These are phyloP conservation scores for Gastrolobium bilobum DNA, from an alignment of 306 rosid species.

Conservation along the genomic window DNA sequence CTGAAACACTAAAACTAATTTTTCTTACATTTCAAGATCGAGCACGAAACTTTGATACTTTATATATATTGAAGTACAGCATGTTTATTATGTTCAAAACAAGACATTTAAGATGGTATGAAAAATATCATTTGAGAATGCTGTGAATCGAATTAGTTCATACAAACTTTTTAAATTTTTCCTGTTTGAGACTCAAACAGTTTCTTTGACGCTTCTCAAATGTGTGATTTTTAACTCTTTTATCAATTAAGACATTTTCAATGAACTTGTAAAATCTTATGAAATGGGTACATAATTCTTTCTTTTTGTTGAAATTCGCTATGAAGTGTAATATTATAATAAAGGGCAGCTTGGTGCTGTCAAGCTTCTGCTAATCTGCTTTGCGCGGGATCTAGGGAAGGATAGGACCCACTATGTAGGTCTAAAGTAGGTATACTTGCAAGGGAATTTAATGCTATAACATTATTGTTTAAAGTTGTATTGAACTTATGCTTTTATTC, in stretches of 20 bases:
- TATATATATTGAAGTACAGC: not conserved
- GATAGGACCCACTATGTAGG: not conserved
- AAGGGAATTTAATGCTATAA: not conserved
- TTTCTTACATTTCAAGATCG: slow-evolving; percentile 18
- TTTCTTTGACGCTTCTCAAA: slow-evolving; percentile 13
- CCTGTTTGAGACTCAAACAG: not conserved
- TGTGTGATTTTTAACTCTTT: not conserved
- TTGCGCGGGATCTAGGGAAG: not conserved
- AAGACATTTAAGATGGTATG: slow-evolving; percentile 14
- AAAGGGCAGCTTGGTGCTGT: not conserved
- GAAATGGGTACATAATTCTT: not conserved
- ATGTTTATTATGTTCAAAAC: slow-evolving; percentile 18
- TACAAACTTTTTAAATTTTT: slow-evolving; percentile 8
- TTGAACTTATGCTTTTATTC: slow-evolving; percentile 19
- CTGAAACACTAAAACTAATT: not conserved
- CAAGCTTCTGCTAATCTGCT: slow-evolving; percentile 30
- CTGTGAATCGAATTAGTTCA: slow-evolving; percentile 11
- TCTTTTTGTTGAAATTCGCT: not conserved
- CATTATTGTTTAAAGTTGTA: slow-evolving; percentile 21
- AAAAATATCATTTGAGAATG: slow-evolving; percentile 10
- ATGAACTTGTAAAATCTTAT: slow-evolving; percentile 22
- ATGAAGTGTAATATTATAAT: slow-evolving; percentile 32
- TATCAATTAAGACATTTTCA: slow-evolving; percentile 4
- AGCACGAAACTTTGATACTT: not conserved
- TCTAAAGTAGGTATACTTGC: slow-evolving; percentile 6